Base-by-base conservation (phyloP, 371 early-diverging fungal genomes). In the Circinella umbellata region DNA sequence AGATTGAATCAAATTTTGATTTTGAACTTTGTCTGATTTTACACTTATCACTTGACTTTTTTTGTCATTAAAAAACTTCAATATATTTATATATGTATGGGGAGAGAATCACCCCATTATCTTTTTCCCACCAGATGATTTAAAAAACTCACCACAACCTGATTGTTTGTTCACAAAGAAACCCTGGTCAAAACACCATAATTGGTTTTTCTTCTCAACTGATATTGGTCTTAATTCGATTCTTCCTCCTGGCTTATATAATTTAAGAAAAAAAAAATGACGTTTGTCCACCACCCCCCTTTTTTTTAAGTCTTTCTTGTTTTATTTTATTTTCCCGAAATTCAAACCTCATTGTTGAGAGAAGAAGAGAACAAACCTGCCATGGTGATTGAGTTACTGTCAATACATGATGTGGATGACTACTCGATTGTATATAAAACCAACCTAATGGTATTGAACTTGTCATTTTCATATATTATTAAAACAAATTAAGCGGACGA, bases 141-240 rank as follows among this genome's bases (percentile, higher is more conserved):
- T n/a, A 17, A 51, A 1, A 1, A 5, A 18, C 67, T 65, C 64
- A 69, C 70, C 70, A 37, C 65, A 69, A 39, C 65, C 70, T n/a
- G 70, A 69, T 37, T 55, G 65, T 51, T 64, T 64, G 63, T 69
- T 69, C 36, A 69, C 35, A 27, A 69, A 51, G 42, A 69, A 69
- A 46, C 70, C 70, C 34, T 60, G 48, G 55, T 64, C 65, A 37
- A 42, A 69, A 34, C 54, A 57, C 70, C 70, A 69, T 64, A 64
- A 38, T 48, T 69, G 70, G 47, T 64, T 47, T 39, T 54, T 49
- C 4, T 63, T 39, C 11, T 49, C 65, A 10, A 34, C 46, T 48
- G 57, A 27, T 18, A 59, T 27, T 11, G 70, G 70, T 17, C 70
- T 64, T 37, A 69, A 47, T 49, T 69, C 70, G 18, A 69, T 69